Percentiles rank a stretch among this genome's conserved stretches.
Evolutionary conservation across 2,329 filamentous ascomycete species (phyloP).

Genomic region (Fusarium beomiforme): DNA sequence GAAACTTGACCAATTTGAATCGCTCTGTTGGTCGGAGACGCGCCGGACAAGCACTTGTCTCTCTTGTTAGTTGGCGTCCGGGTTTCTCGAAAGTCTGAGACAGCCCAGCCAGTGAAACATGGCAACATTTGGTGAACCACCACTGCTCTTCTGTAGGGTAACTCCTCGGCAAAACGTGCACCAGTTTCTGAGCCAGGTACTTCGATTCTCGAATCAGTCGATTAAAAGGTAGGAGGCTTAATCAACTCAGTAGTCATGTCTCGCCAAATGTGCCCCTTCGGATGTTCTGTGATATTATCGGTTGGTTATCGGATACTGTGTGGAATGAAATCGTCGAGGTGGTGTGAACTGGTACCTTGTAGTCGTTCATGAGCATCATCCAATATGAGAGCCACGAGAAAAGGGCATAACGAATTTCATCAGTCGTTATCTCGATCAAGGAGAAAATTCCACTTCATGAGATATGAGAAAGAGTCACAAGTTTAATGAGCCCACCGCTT

Average conservation of each 20-base stretch:
- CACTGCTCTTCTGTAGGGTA: constrained; percentile 13
- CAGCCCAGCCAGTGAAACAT: constrained; percentile 1
- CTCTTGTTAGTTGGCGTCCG: neutral
- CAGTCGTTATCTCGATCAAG: neutral
- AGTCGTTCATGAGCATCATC: neutral
- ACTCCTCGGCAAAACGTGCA: neutral
- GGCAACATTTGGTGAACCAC: neutral
- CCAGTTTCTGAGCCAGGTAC: neutral
- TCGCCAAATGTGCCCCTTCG: neutral
- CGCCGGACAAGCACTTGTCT: neutral
- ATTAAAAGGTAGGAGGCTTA: neutral
- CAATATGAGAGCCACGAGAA: neutral
- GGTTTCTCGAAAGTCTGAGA: constrained; percentile 9
- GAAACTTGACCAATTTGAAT: neutral
- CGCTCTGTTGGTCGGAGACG: neutral
- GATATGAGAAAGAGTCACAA: constrained; percentile 6
- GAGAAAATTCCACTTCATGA: neutral
- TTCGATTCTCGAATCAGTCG: neutral
- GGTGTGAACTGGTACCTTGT: neutral
- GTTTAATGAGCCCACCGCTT: constrained; percentile 21
- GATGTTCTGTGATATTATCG: neutral
- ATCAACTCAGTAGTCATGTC: constrained; percentile 1
- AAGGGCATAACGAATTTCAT: neutral
- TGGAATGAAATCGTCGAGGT: constrained; percentile 8
- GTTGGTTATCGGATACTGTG: neutral